Conservation (phyloP, 768 basidiomycete species). For the Phlegmacium glaucopus region DNA sequence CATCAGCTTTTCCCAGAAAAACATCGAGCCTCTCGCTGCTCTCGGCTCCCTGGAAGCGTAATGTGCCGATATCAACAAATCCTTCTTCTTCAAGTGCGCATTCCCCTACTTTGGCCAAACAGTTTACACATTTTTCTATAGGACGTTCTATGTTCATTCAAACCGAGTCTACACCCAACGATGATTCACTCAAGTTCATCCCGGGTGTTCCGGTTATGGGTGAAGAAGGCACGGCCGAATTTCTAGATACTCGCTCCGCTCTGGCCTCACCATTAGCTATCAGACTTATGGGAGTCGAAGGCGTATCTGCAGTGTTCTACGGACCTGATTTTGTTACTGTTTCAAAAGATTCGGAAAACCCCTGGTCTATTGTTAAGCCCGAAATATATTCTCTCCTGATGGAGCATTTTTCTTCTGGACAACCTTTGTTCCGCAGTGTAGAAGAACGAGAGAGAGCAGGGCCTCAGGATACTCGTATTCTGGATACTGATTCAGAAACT, state of each 20-base stretch:
- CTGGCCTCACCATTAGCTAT: conserved; percentile 93
- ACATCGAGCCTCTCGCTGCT: conserved; percentile 2
- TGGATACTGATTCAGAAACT: conserved; percentile 93
- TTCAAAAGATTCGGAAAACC: conserved; percentile 80
- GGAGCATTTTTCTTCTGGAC: conserved; percentile 95
- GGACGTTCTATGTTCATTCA: conserved; percentile 97
- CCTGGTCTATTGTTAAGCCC: conserved; percentile 92
- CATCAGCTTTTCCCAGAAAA: conserved; percentile 7
- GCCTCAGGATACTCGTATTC: conserved; percentile 88
- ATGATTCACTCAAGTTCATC: conserved; percentile 97
- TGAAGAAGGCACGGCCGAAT: conserved; percentile 87
- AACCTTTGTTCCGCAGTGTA: conserved; percentile 79
- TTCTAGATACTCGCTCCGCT: conserved; percentile 84
- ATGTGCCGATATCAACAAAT: conserved; percentile 3
- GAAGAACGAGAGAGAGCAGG: conserved; percentile 80
- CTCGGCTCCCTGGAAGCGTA: conserved; percentile 11
- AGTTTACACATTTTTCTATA: conserved; percentile 21
- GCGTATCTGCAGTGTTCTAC: conserved; percentile 86
- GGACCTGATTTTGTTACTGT: conserved; percentile 99
- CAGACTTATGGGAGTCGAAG: conserved; percentile 91
- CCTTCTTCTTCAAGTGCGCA: conserved; percentile 11
- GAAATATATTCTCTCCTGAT: conserved; percentile 95
- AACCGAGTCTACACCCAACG: conserved; percentile 96
- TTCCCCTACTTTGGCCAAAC: background rate
- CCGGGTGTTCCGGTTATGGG: conserved; percentile 89